Evolutionary conservation across 106 monocot genomes (phyloP).

Genomic region (Hemerocallis citrina): DNA sequence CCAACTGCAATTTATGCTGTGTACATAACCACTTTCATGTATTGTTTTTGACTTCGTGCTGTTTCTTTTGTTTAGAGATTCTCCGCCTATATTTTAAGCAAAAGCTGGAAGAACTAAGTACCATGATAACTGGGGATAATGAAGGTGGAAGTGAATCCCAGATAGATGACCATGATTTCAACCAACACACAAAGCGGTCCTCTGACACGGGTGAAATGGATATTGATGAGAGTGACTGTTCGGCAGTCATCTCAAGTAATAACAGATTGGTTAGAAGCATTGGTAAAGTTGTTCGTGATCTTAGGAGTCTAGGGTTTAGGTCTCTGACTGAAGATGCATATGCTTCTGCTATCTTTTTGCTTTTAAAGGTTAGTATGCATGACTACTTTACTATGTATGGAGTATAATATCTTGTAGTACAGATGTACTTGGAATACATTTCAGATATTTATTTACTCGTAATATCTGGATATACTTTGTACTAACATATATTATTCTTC

Average conservation of each 20-base stretch:
- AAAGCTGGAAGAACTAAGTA: slow-evolving; percentile 76
- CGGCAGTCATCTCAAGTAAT: slow-evolving; percentile 22
- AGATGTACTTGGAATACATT: background rate
- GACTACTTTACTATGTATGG: background rate
- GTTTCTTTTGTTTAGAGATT: slow-evolving; percentile 37
- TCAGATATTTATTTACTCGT: background rate
- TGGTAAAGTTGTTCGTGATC: slow-evolving; percentile 85
- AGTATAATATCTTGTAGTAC: slow-evolving; percentile 1
- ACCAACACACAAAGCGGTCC: background rate
- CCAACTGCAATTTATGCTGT: too few species aligned
- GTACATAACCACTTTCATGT: too few species aligned
- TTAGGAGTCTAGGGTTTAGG: slow-evolving; percentile 78
- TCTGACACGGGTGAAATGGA: slow-evolving; percentile 30
- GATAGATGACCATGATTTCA: slow-evolving; percentile 8
- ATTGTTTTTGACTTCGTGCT: too few species aligned
- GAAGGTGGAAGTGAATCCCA: slow-evolving; percentile 22
- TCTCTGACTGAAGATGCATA: slow-evolving; percentile 96
- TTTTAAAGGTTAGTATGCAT: slow-evolving; percentile 60
- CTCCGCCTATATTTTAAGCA: slow-evolving; percentile 66
- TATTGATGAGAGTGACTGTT: slow-evolving; percentile 28
- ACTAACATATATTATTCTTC: slow-evolving; percentile 5
- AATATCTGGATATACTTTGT: background rate
- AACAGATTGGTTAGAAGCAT: slow-evolving; percentile 56
- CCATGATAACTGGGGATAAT: slow-evolving; percentile 31
- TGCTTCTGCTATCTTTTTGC: slow-evolving; percentile 85